These are phyloP conservation scores for Claviceps cyperi DNA, from an alignment of 2,329 filamentous ascomycete genomes.

Conservation along the genomic window DNA sequence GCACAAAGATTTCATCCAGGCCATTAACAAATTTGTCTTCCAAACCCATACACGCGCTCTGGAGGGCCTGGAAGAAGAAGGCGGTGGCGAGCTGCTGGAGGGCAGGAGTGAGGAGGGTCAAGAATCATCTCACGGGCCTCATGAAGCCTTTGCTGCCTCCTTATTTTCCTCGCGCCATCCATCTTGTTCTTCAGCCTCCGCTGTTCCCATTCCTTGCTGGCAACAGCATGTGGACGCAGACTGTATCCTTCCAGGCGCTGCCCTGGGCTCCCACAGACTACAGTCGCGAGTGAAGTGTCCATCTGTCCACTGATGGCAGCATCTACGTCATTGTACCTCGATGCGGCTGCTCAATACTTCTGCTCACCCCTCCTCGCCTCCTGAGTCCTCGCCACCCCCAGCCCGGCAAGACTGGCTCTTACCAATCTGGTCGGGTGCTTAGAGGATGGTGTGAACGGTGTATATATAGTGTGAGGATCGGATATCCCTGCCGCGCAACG, in stretches of 20 bases:
- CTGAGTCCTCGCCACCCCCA: conserved; percentile 58
- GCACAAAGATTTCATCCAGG: conserved; percentile 91
- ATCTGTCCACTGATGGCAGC: conserved; percentile 67
- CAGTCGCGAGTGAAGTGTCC: conserved; percentile 56
- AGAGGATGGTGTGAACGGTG: conserved; percentile 68
- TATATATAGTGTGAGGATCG: no score
- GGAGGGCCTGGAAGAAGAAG: conserved; percentile 93
- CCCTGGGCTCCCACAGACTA: conserved; percentile 79
- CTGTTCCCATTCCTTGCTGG: conserved; percentile 65
- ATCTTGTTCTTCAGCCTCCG: conserved; percentile 74
- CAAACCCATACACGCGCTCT: conserved; percentile 76
- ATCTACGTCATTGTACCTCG: conserved; percentile 56
- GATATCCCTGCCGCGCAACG: no score
- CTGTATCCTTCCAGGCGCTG: conserved; percentile 51
- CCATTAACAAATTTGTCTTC: conserved; percentile 94
- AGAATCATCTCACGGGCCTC: conserved; percentile 67
- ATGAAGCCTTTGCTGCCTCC: conserved; percentile 79
- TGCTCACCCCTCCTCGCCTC: conserved; percentile 59
- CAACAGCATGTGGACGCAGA: conserved; percentile 69
- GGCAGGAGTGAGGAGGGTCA: conserved; percentile 86
- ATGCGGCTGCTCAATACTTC: conserved; percentile 60
- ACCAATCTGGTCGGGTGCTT: conserved; percentile 68
- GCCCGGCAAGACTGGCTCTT: conserved; percentile 57
- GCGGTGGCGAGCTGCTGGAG: conserved; percentile 80
- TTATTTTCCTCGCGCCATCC: conserved; percentile 66